Evolutionary conservation across 139 green algal species (phyloP), one percentile per base, ranked within the genome.

Genomic region (Astrephomene gubernaculifera): DNA sequence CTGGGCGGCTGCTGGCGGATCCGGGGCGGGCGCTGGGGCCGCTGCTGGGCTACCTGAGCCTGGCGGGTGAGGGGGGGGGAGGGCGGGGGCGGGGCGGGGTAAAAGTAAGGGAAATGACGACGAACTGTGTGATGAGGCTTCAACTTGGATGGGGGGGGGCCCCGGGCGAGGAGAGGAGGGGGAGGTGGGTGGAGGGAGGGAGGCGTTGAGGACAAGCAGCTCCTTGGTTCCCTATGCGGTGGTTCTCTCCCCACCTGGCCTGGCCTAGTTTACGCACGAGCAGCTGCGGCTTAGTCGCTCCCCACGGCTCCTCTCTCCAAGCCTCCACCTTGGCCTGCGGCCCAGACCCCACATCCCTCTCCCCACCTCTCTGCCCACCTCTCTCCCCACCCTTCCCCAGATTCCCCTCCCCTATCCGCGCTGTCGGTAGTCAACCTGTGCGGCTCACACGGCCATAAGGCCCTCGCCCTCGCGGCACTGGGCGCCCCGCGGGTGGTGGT

Each of bases 381-480:
- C 74, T n/a, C 57, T 38, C 35, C 36, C 54, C 53, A 57, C 49
- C 9, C 63, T 21, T 3, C 25, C 7, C 25, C 60, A 73, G 60
- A 36, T 24, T 60, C 75, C 27, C 57, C 60, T 0, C 57, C 57
- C 17, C 78, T 84, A 17, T 17, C 31, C 22, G 78, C 61, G 43
- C 64, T 73, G 44, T 4, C 2, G 6, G 78, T 75, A 31, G 78
- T 43, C 43, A 84, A 74, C 61, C 78, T 84, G 61, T 36, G 24
- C 24, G 78, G 78, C 78, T 45, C 25, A 4, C 78, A 84, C 78
- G 78, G 78, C 43, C 43, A 64, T 41, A 84, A 84, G 64, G 78
- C 78, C 19, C 43, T 74, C 43, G 78, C 78, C 29, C 78, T 84
- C 39, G 78, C 78, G 78, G 61, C 63, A 22, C 78, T 74, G 60